Evolutionary conservation across 768 basidiomycete species (phyloP).

Genomic region (Termitomyces titanicus): DNA sequence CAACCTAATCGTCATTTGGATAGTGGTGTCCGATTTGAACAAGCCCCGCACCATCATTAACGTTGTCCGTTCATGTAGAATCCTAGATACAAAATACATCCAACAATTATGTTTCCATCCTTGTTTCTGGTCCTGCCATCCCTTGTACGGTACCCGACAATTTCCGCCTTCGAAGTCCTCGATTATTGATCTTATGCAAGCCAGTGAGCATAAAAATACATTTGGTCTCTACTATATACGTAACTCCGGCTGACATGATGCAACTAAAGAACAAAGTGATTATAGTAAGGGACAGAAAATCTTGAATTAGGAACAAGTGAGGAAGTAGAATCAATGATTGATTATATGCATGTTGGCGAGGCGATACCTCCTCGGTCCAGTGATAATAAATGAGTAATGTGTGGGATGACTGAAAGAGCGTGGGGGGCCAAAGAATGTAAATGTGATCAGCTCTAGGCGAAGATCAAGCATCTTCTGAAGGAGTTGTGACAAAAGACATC

Average conservation of each 20-base stretch:
- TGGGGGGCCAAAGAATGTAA: slow-evolving; percentile 24
- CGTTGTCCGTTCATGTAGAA: slow-evolving; percentile 10
- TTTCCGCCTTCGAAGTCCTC: not conserved
- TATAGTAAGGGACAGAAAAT: slow-evolving; percentile 30
- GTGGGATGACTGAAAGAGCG: slow-evolving; percentile 18
- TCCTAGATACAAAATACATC: not conserved
- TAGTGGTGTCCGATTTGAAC: slow-evolving; percentile 90
- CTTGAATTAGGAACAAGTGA: slow-evolving; percentile 24
- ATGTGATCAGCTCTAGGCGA: slow-evolving; percentile 11
- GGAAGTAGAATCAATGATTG: slow-evolving; percentile 31
- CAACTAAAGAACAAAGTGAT: slow-evolving; percentile 40
- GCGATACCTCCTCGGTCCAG: slow-evolving; percentile 42
- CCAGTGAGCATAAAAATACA: slow-evolving; percentile 51
- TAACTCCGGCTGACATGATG: slow-evolving; percentile 42
- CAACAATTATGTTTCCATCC: not conserved
- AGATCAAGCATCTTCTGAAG: slow-evolving; percentile 42
- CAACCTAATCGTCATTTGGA: slow-evolving; percentile 10
- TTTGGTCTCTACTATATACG: slow-evolving; percentile 47
- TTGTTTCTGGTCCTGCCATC: not conserved
- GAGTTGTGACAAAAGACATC: slow-evolving; percentile 58
- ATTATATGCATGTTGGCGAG: slow-evolving; percentile 33
- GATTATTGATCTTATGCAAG: slow-evolving; percentile 23
- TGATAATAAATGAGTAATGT: slow-evolving; percentile 27
- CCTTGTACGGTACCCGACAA: not conserved
- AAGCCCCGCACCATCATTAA: slow-evolving; percentile 74